Evolutionary conservation across 2,329 filamentous ascomycete genomes (phyloP), one percentile per base, ranked within the genome.

Genomic region (Thelonectria rubi): DNA sequence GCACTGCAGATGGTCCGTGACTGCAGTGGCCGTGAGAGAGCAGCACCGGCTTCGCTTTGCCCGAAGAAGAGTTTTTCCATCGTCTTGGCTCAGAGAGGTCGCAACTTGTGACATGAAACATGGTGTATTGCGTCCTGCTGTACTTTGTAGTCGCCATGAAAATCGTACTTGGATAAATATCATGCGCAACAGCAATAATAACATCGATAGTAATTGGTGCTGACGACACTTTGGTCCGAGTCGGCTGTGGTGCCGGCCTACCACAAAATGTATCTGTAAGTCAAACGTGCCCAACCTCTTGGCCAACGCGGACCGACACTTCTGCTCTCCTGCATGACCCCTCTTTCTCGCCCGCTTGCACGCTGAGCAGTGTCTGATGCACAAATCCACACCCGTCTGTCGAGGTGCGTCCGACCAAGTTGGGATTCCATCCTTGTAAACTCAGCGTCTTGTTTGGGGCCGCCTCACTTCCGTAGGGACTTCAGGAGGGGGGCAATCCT

Each of bases 401-500:
- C 12, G 34, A 14, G 34, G 34, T 37, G 8, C 26, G 34, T 37
- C 34, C 34, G 3, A 14, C 7, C 11, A 37, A 15, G 12, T 11
- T 15, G 11, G 4, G 34, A 30, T 10, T 37, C 11, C 11, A 3
- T 37, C 34, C 34, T 14, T 37, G 12, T 37, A 14, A 37, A 37
- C 34, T 37, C 34, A 3, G 11, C 2, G 34, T 37, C 34, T 14
- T 8, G 20, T 20, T 21, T 14, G 26, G 26, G 2, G 43, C 32
- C 32, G 24, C 26, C 55, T 69, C 64, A 73, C 68, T 84, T 84
- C 57, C 77, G 79, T 55, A 85, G 65, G 20, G 77, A 77, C 72
- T 85, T 85, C 24, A 86, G 73, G 55, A 86, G 70, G 26, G 83
- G 82, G 37, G 83, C 81, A 62, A 86, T 84, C 59, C 80, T 77